Conservation (phyloP, 768 basidiomycete species). For the Mycena rosella region DNA sequence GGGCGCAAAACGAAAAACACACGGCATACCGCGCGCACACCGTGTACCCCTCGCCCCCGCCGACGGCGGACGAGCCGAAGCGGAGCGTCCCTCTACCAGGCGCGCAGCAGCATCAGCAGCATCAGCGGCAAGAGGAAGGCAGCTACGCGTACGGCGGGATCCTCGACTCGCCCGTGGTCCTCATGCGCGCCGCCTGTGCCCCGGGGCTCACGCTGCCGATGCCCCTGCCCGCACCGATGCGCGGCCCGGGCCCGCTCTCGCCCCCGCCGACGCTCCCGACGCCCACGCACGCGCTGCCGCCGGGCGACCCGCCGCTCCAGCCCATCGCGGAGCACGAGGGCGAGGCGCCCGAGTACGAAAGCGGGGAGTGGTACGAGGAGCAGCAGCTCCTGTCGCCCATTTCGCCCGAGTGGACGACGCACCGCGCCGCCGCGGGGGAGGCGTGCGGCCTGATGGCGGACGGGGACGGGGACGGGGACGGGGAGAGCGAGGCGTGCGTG, state of each 20-base stretch:
- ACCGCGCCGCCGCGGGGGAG: not conserved
- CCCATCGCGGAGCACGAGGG: conserved; percentile 28
- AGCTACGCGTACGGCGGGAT: conserved; percentile 29
- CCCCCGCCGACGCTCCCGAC: conserved; percentile 33
- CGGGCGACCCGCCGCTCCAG: conserved; percentile 20
- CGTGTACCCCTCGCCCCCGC: conserved; percentile 37
- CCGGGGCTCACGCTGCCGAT: too few species aligned
- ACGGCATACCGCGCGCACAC: not conserved
- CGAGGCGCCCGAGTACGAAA: not conserved
- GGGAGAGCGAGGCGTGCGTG: conserved; percentile 18
- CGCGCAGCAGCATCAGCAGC: not conserved
- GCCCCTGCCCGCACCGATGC: too few species aligned
- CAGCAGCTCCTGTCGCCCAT: conserved; percentile 34
- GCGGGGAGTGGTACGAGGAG: not conserved
- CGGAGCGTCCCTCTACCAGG: conserved; percentile 35
- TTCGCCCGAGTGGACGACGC: conserved; percentile 32
- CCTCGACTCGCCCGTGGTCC: conserved; percentile 33
- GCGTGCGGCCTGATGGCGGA: not conserved
- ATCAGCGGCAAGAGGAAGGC: not conserved
- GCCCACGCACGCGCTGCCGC: conserved; percentile 29
- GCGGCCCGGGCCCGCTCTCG: not conserved
- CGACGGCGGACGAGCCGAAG: conserved; percentile 25
- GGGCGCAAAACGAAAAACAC: too few species aligned
- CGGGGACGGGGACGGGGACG: conserved; percentile 10
- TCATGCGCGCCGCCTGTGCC: conserved; percentile 3